Evolutionary conservation across 169 alveolate species (phyloP).

Genomic region (Plasmodium cynomolgi): DNA sequence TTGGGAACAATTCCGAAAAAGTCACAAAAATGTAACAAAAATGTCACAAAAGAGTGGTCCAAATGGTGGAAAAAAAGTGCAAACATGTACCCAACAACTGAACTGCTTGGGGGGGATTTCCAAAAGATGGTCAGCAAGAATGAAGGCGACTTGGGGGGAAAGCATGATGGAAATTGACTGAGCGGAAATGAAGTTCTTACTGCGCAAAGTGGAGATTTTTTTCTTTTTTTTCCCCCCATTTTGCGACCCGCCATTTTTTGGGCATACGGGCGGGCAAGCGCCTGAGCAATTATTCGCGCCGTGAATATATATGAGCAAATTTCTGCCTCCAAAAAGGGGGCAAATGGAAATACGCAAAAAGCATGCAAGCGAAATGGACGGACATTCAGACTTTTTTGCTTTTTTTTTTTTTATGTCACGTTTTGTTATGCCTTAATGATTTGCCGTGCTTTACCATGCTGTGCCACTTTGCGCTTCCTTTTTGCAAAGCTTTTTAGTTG

Average conservation of each 20-base stretch:
- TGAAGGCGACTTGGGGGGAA: neutral
- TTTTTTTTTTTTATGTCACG: neutral
- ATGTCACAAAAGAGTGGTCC: neutral
- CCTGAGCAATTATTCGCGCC: neutral
- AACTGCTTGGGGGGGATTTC: neutral
- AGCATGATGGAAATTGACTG: neutral
- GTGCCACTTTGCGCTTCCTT: neutral
- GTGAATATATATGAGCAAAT: neutral
- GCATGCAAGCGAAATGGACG: neutral
- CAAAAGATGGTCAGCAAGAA: neutral
- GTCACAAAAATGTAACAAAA: neutral
- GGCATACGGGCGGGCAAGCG: neutral
- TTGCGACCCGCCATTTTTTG: neutral
- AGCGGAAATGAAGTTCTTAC: neutral
- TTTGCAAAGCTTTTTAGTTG: neutral
- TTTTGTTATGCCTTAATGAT: neutral
- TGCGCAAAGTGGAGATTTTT: neutral
- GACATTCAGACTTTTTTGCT: neutral
- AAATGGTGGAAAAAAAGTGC: neutral
- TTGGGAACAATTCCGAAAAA: neutral
- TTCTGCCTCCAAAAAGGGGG: neutral
- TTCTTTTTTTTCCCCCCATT: neutral
- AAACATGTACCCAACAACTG: neutral
- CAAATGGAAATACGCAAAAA: neutral
- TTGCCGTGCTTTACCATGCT: neutral